Evolutionary conservation across 768 basidiomycete genomes (phyloP).

Genomic region (Dioszegia hungarica): DNA sequence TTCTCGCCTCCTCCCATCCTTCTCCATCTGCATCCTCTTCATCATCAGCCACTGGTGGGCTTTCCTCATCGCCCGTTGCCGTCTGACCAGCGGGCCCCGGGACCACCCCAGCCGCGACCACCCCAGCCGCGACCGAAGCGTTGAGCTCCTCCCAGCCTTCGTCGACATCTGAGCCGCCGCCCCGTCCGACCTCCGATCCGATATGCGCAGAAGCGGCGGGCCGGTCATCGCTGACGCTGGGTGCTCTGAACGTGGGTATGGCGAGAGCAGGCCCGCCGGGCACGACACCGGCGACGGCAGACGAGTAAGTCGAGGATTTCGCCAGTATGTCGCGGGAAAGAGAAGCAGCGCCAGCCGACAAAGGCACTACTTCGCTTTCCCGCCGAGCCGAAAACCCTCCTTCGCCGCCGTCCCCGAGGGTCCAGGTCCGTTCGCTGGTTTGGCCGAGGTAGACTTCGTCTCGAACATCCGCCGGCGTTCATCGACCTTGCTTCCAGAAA

Average conservation of each 20-base stretch:
- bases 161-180: too few species aligned
- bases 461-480: conserved; percentile 3
- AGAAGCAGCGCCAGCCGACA: not conserved
- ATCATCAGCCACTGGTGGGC: not conserved
- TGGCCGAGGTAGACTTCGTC: not conserved
- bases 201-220: too few species aligned
- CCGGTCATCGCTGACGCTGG: too few species aligned
- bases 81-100: too few species aligned
- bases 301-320: too few species aligned
- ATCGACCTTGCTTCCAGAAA: conserved; percentile 1
- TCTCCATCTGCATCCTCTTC: conserved; percentile 11
- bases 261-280: too few species aligned
- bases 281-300: too few species aligned
- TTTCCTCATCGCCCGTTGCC: too few species aligned
- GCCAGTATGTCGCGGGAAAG: conserved; percentile 8
- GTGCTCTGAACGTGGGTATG: too few species aligned
- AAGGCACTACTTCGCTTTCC: conserved; percentile 20
- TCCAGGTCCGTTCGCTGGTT: too few species aligned
- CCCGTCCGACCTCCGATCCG: too few species aligned
- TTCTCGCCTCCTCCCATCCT: conserved; percentile 30
- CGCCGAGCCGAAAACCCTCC: conserved; percentile 39
- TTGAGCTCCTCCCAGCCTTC: not conserved
- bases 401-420: not conserved
- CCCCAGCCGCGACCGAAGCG: not conserved
- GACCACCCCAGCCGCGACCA: too few species aligned